Evolutionary conservation across 768 basidiomycete genomes (phyloP), one percentile per base, ranked within the genome.

Genomic region (Pisolithus orientalis): DNA sequence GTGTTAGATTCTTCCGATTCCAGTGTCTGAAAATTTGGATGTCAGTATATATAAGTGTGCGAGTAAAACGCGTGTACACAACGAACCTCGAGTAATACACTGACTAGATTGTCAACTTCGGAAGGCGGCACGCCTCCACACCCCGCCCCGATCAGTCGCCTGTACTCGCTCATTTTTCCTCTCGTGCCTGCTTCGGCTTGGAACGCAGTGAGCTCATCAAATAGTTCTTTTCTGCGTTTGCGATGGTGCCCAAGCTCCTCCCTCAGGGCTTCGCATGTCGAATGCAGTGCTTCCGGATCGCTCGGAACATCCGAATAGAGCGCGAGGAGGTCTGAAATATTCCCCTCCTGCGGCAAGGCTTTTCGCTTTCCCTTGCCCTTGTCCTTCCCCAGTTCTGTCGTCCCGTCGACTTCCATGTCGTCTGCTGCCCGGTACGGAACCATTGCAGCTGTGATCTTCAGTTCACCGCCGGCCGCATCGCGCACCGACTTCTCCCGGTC

Each of bases 161-260:
- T 75, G 66, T 97, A 99, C 58, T 94, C 88, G 5, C 80, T 76
- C 84, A 98, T 94, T 56, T 85, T 77, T 39, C 89, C 90, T 29
- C 87, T 84, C 0, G 94, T 96, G 5, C 94, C 94, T 0, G 89
- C 85, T 68, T 94, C 91, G 17, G 90, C 87, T 65, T 94, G 89
- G 69, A 89, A 85, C 29, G 75, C 79, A 10, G 88, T 88, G 57
- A 90, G 75, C 53, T 82, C 80, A 46, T 87, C 84, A 59, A 96
- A 92, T 54, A 82, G 74, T 11, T 75, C 76, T 59, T 81, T 80
- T 64, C 93, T 80, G 57, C 85, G 80, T 63, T 80, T 82, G 55
- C 83, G 74, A 62, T 83, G 77, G 53, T 82, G 78, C 38, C 68
- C 69, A 16, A 97, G 70, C 50, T 90, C 89, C 55, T 77, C 80